Evolutionary conservation across 148 eudicot genomes (phyloP), one percentile per base, ranked within the genome.

Genomic region (Camellia granthamiana): DNA sequence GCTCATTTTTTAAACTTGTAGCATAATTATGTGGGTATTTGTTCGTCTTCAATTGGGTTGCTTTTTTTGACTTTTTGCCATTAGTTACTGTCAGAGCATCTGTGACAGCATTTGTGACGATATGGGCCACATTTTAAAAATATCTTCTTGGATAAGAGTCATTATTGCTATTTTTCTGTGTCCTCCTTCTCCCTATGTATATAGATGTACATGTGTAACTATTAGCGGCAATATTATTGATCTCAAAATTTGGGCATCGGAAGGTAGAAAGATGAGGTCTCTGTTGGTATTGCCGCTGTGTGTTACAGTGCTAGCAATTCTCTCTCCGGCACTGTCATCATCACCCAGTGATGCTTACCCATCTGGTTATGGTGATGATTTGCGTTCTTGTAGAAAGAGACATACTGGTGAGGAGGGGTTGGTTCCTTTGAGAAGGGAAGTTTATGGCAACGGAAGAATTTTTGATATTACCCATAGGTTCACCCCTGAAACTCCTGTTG

Each of bases 391-490:
- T 73, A 71, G 76, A 23, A 46, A 49, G 52, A 49, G 42, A 6
- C 52, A 49, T 49, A 76, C 49, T 86, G 84, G 58, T 72, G 71
- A 74, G 44, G 71, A 74, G 38, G 46, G 64, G 8, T 72, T 82
- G 67, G 49, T 58, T 13, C 88, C 90, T 49, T 49, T 70, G 14
- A 72, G 78, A 72, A 85, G 84, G 42, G 91, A 89, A 76, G 86
- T 81, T 47, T 84, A 85, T 82, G 90, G 69, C 49, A 73, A 72
- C 72, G 87, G 87, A 69, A 63, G 76, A 55, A 87, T 89, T 19
- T 44, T 82, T 66, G 91, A 89, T 81, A 89, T 89, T 44, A 89
- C 90, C 0, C 91, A 89, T 76, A 85, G 79, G 76, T 70, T 82
- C 44, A 85, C 86, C 18, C 80, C 85, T 16, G 77, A 87, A 43